phyloP scores from a whole-genome alignment of 1,284 basidiomycete genomes.

The Papiliotrema terrestris region DNA sequence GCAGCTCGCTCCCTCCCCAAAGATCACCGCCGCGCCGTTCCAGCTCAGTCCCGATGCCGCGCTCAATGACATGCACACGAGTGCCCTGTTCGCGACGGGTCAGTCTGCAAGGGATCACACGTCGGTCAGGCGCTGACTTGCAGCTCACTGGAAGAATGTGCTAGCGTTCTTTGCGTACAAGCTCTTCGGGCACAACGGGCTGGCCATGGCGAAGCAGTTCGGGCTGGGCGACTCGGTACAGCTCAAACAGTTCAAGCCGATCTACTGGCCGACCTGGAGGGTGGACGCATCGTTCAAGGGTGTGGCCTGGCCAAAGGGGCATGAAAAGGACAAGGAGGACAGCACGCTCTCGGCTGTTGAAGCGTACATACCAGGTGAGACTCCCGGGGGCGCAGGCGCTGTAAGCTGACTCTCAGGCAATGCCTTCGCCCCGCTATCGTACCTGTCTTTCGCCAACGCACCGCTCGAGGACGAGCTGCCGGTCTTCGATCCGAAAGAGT shows the following conservation, averaged over 20 bases:
- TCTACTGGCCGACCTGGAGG: slow-evolving; percentile 42
- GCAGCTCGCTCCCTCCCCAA: slow-evolving; percentile 17
- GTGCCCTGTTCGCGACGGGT: slow-evolving; percentile 17
- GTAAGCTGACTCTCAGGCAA: slow-evolving; percentile 28
- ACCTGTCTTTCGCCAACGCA: slow-evolving; percentile 41
- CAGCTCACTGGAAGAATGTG: too few species aligned
- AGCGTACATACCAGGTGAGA: slow-evolving; percentile 35
- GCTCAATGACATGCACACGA: slow-evolving; percentile 11
- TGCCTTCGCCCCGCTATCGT: slow-evolving; percentile 45
- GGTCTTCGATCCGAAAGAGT: slow-evolving; percentile 32
- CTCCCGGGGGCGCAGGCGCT: too few species aligned
- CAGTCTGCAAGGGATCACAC: too few species aligned
- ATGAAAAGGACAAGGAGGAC: too few species aligned
- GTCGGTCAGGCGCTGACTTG: too few species aligned
- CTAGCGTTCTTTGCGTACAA: too few species aligned
- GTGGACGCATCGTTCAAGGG: slow-evolving; percentile 35
- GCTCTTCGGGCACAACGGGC: too few species aligned
- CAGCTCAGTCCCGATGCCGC: slow-evolving; percentile 11
- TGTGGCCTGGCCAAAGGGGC: slow-evolving; percentile 7
- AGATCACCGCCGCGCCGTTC: slow-evolving; percentile 28
- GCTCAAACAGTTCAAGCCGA: slow-evolving; percentile 35
- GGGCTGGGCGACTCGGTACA: slow-evolving; percentile 4
- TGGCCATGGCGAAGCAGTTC: too few species aligned
- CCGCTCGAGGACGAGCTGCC: slow-evolving; percentile 28
- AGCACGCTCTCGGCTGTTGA: too few species aligned